phyloP scores from a whole-genome alignment of 2,329 filamentous ascomycete genomes.

The Botrytis cinerea region DNA sequence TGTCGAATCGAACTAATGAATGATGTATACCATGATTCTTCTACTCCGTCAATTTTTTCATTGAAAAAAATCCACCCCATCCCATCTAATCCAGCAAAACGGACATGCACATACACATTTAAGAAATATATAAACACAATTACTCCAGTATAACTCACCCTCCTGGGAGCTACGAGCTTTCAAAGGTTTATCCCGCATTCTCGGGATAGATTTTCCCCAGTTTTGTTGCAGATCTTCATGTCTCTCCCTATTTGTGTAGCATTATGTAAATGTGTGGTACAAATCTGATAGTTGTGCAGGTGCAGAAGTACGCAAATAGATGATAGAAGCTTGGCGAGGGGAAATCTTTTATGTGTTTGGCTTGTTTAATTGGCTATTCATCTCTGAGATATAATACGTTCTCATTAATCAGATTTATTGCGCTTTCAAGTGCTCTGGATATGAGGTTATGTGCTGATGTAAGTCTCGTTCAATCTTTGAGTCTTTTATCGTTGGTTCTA shows the following conservation, averaged over 20 bases:
- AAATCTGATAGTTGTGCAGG: neutral
- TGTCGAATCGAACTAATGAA: neutral
- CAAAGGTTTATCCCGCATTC: neutral
- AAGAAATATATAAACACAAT: too few relatives aligned
- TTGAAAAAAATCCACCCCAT: too few relatives aligned
- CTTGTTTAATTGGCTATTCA: neutral
- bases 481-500: too few relatives aligned
- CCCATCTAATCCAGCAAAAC: too few relatives aligned
- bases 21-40: neutral
- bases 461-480: neutral
- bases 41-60: too few relatives aligned
- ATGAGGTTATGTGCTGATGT: conserved; percentile 24
- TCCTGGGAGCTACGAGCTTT: too few relatives aligned
- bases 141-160: too few relatives aligned
- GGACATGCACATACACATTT: too few relatives aligned
- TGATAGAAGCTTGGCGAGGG: conserved; percentile 25
- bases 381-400: conserved; percentile 13
- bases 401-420: conserved; percentile 14
- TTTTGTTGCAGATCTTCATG: neutral
- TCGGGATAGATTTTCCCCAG: too few relatives aligned
- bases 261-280: neutral
- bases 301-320: neutral
- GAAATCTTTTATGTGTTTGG: neutral
- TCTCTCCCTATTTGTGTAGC: neutral
- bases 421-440: conserved; percentile 23